These are phyloP conservation scores for Globisporangium viniferum DNA, from an alignment of 352 stramenopile species.

Conservation along the genomic window DNA sequence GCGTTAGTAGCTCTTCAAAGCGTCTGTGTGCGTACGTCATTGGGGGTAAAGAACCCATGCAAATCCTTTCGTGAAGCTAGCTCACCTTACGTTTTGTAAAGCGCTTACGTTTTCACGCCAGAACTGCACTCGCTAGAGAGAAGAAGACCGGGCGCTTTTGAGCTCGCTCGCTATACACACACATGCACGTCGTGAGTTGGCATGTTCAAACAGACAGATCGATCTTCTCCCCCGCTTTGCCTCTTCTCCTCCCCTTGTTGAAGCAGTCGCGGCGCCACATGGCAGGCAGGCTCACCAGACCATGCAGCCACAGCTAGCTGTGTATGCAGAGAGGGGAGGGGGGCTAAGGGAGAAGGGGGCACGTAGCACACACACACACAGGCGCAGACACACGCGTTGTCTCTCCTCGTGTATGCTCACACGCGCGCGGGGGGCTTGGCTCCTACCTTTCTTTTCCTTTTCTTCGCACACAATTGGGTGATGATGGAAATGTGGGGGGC, in stretches of 20 bases:
- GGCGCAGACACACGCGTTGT: not conserved
- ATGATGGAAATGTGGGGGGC: slow-evolving; percentile 3
- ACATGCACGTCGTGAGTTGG: not conserved
- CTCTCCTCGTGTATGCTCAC: not conserved
- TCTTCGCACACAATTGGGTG: slow-evolving; percentile 9
- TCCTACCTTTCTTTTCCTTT: slow-evolving; percentile 14
- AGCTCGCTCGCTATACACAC: slow-evolving; percentile 1
- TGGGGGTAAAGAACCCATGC: not conserved
- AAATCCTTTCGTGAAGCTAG: not conserved
- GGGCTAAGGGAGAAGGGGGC: not conserved
- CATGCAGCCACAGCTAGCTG: not conserved
- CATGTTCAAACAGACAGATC: not conserved
- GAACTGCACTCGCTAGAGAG: slow-evolving; percentile 9
- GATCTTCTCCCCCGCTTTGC: not conserved
- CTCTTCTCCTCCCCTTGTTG: slow-evolving; percentile 1
- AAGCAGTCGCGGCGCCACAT: slow-evolving; percentile 7
- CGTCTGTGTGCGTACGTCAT: not conserved
- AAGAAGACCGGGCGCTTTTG: slow-evolving; percentile 9
- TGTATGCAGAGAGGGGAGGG: not conserved
- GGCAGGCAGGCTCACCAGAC: not conserved
- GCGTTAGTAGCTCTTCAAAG: not conserved
- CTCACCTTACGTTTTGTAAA: slow-evolving; percentile 6
- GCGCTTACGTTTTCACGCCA: slow-evolving; percentile 6
- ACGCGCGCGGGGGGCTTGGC: too few species aligned
- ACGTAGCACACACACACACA: not conserved